Conservation (phyloP, 345 rosid species). For the Passiflora organensis region DNA sequence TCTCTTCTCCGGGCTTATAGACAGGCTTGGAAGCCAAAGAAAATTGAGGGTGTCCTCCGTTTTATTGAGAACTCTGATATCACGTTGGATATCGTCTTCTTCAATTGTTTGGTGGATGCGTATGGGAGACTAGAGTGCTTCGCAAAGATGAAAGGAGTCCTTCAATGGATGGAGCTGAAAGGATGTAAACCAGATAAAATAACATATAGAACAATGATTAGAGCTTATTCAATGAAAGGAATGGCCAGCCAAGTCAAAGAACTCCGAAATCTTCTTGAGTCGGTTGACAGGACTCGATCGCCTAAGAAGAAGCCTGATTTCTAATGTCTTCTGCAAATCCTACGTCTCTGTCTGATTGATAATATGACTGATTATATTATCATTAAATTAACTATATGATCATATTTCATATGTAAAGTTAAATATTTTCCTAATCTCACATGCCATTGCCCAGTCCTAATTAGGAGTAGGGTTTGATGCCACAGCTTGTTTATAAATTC, state of each 20-base stretch:
- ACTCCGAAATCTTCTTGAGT: conserved; percentile 33
- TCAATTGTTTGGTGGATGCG: conserved; percentile 86
- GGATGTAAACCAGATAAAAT: conserved; percentile 70
- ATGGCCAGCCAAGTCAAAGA: conserved; percentile 69
- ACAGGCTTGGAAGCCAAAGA: conserved; percentile 59
- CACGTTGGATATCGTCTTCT: conserved; percentile 65
- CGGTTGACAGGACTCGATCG: conserved; percentile 29
- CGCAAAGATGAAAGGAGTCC: conserved; percentile 84
- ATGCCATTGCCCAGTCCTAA: no score
- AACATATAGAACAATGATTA: conserved; percentile 79
- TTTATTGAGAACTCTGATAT: conserved; percentile 75
- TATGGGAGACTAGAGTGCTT: conserved; percentile 81
- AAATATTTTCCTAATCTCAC: no score
- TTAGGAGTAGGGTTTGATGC: no score
- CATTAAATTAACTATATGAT: no score
- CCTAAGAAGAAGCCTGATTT: conserved; percentile 50
- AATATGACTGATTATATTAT: no score
- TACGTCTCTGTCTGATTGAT: no score
- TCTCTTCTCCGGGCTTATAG: conserved; percentile 85
- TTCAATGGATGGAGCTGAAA: conserved; percentile 62
- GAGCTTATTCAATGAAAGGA: conserved; percentile 58
- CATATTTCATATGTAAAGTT: no score
- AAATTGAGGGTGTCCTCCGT: conserved; percentile 62
- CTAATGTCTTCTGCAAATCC: conserved; percentile 1
- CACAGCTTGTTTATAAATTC: no score